Percentiles rank a stretch among this genome's conserved stretches.
Conservation (phyloP, 805 yeast species). For the Trichomonascus vanleenenianus region DNA sequence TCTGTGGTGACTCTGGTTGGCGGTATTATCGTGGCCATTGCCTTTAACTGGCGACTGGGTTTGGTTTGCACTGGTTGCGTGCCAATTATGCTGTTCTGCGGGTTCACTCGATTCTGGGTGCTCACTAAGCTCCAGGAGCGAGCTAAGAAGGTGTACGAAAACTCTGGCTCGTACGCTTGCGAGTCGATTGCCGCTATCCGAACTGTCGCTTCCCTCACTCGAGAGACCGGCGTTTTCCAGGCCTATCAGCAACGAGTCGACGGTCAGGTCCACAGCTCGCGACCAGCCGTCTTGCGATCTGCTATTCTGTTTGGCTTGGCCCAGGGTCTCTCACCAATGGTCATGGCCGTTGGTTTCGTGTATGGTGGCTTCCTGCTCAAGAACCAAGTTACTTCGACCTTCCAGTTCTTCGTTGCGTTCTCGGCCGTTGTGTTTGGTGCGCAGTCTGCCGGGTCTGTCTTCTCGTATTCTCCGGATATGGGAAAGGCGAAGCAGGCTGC, state of each 20-base stretch:
- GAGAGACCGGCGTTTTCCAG: constrained; percentile 31
- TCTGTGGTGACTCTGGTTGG: constrained; percentile 32
- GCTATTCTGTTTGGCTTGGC: constrained; percentile 31
- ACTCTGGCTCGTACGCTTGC: constrained; percentile 34
- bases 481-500: constrained; percentile 35
- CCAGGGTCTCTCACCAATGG: constrained; percentile 33
- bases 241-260: constrained; percentile 24
- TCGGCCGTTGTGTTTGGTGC: constrained; percentile 33
- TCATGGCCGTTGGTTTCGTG: constrained; percentile 37
- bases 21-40: constrained; percentile 32
- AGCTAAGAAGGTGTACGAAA: constrained; percentile 30
- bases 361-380: constrained; percentile 33
- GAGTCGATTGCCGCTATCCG: constrained; percentile 33
- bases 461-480: constrained; percentile 36
- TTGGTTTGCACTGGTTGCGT: constrained; percentile 33
- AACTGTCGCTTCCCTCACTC: constrained; percentile 34
- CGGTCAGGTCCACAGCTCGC: constrained; percentile 24
- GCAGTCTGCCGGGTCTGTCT: constrained; percentile 34
- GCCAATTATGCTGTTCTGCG: constrained; percentile 32
- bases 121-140: constrained; percentile 28
- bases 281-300: constrained; percentile 24
- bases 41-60: constrained; percentile 34
- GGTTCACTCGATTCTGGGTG: constrained; percentile 31
- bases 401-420: constrained; percentile 33
- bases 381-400: constrained; percentile 22